Evolutionary conservation across 73 alveolate genomes (phyloP).

Genomic region (Urostyla sp.): DNA sequence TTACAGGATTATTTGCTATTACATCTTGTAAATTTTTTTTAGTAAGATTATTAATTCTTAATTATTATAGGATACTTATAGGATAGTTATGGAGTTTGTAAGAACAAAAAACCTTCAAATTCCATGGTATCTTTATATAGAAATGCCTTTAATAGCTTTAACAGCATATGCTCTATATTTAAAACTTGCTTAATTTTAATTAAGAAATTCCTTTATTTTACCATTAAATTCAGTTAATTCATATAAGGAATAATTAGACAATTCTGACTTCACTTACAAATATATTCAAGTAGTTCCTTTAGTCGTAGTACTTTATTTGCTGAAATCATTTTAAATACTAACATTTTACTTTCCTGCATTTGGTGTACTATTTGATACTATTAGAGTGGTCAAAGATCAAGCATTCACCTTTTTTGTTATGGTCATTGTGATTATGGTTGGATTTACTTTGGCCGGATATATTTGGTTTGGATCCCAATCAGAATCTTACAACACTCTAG

Average conservation of each 20-base stretch:
- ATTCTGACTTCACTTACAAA: not conserved
- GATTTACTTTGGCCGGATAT: slow-evolving; percentile 29
- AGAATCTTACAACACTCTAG: not conserved
- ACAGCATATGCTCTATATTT: slow-evolving; percentile 13
- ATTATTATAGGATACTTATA: not conserved
- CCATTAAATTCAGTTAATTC: slow-evolving; percentile 9
- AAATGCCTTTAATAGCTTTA: not conserved
- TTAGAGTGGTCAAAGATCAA: slow-evolving; percentile 13
- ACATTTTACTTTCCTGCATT: slow-evolving; percentile 57
- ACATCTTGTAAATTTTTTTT: slow-evolving; percentile 1
- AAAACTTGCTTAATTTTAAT: not conserved
- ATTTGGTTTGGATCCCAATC: slow-evolving; percentile 20
- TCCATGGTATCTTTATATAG: slow-evolving; percentile 29
- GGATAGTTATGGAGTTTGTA: not conserved
- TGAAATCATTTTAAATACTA: slow-evolving; percentile 12
- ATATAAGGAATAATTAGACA: slow-evolving; percentile 27
- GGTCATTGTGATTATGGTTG: slow-evolving; percentile 15
- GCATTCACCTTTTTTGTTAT: slow-evolving; percentile 32
- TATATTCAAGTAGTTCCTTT: slow-evolving; percentile 3
- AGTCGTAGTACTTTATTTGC: slow-evolving; percentile 13
- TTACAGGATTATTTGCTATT: not conserved
- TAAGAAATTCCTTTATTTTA: not conserved
- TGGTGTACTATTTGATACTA: slow-evolving; percentile 57
- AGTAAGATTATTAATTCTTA: not conserved
- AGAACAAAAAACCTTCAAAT: slow-evolving; percentile 15